Evolutionary conservation across 768 basidiomycete species (phyloP).

Genomic region (Serendipita sp.): DNA sequence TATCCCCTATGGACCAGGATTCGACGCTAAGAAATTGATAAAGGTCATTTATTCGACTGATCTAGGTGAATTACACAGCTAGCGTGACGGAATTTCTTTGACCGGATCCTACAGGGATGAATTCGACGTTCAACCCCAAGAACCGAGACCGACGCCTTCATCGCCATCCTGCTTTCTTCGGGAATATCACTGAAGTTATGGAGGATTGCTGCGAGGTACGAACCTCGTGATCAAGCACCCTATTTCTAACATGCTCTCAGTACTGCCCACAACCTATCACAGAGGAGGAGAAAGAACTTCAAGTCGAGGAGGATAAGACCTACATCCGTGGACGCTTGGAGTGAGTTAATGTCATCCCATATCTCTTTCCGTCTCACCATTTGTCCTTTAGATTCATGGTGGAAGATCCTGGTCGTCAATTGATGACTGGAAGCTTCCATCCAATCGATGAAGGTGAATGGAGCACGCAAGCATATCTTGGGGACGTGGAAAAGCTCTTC

Average conservation of each 20-base stretch:
- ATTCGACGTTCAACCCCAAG: slow-evolving; percentile 46
- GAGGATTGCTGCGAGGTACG: slow-evolving; percentile 46
- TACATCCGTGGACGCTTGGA: slow-evolving; percentile 38
- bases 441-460: slow-evolving; percentile 53
- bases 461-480: slow-evolving; percentile 44
- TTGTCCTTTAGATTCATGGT: slow-evolving; percentile 30
- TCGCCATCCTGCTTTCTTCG: slow-evolving; percentile 48
- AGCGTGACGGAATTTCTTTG: background rate
- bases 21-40: slow-evolving; percentile 38
- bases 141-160: slow-evolving; percentile 43
- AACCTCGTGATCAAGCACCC: background rate
- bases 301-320: slow-evolving; percentile 34
- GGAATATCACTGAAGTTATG: slow-evolving; percentile 36
- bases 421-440: slow-evolving; percentile 43
- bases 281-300: slow-evolving; percentile 36
- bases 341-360: slow-evolving; percentile 18
- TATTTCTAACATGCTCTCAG: slow-evolving; percentile 16
- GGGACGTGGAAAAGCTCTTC: slow-evolving; percentile 37
- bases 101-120: slow-evolving; percentile 4
- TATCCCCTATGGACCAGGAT: slow-evolving; percentile 45
- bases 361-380: background rate
- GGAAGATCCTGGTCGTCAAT: slow-evolving; percentile 43
- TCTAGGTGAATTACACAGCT: slow-evolving; percentile 1
- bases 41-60: slow-evolving; percentile 43
- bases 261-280: slow-evolving; percentile 38